Conservation (phyloP, 345 rosid species). For the Lepidium didymum region DNA sequence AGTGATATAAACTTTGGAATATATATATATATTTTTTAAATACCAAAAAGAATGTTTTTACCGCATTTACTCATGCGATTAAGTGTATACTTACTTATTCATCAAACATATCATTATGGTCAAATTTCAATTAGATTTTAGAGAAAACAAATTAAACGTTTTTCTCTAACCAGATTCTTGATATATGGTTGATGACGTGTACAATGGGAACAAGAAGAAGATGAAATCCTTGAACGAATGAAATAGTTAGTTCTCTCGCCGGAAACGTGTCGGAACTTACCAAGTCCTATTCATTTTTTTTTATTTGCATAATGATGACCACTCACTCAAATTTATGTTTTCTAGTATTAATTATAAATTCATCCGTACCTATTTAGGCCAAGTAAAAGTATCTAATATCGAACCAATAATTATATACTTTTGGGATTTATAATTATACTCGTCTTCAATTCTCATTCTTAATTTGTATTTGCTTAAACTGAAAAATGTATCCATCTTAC, state of each 20-base stretch:
- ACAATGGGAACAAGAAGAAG: slow-evolving; percentile 20
- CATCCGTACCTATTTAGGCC: background rate
- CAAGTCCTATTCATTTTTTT: background rate
- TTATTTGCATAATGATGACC: background rate
- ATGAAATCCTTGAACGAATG: slow-evolving; percentile 17
- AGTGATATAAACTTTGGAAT: background rate
- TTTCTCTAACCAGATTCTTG: background rate
- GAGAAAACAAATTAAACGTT: background rate
- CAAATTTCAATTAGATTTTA: background rate
- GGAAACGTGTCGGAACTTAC: slow-evolving; percentile 25
- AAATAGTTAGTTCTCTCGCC: slow-evolving; percentile 15
- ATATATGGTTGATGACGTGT: slow-evolving; percentile 7
- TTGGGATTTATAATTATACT: slow-evolving; percentile 6
- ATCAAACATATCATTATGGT: background rate
- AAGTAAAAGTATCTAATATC: background rate
- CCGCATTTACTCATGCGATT: background rate
- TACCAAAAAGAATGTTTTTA: background rate
- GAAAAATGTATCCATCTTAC: slow-evolving; percentile 1
- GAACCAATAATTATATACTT: background rate
- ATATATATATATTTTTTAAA: background rate
- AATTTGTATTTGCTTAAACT: background rate
- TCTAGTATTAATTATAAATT: background rate
- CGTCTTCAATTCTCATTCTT: slow-evolving; percentile 4
- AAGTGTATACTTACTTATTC: background rate
- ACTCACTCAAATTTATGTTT: background rate